Conservation (phyloP, 768 basidiomycete genomes). For the Fibroporia radiculosa region DNA sequence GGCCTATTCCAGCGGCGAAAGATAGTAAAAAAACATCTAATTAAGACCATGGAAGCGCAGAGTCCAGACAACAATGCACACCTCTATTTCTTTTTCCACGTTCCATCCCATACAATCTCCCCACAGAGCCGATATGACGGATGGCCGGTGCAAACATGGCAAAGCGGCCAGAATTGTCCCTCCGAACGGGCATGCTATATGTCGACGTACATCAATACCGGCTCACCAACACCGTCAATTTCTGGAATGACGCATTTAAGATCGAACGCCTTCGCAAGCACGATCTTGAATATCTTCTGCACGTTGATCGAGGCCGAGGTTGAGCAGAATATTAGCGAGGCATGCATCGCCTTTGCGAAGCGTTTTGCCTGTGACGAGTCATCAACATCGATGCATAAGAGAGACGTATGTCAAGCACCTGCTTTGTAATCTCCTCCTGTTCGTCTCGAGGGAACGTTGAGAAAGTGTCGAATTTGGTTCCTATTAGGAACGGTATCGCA, state of each 20-base stretch:
- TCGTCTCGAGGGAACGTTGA: conserved; percentile 94
- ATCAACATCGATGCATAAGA: conserved; percentile 3
- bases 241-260: conserved; percentile 98
- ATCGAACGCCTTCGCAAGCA: conserved; percentile 94
- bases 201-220: conserved; percentile 90
- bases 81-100: not conserved
- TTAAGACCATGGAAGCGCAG: no score
- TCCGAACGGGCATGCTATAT: conserved; percentile 46
- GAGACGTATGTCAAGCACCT: conserved; percentile 40
- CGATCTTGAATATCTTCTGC: conserved; percentile 99
- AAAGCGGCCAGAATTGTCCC: no score
- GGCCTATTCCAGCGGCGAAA: no score
- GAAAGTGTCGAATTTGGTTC: conserved; percentile 98
- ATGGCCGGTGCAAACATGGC: no score
- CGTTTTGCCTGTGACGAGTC: conserved; percentile 69
- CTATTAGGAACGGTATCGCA: conserved; percentile 96
- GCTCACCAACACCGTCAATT: conserved; percentile 95
- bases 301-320: conserved; percentile 99
- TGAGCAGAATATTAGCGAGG: conserved; percentile 98
- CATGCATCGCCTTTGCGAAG: conserved; percentile 98
- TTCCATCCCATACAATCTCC: no score
- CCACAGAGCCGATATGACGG: no score
- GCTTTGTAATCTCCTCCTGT: conserved; percentile 99
- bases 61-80: no score
- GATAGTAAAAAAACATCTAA: no score